Evolutionary conservation across 31 red algal genomes (phyloP), one percentile per base, ranked within the genome.

Genomic region (Endocladia muricata): DNA sequence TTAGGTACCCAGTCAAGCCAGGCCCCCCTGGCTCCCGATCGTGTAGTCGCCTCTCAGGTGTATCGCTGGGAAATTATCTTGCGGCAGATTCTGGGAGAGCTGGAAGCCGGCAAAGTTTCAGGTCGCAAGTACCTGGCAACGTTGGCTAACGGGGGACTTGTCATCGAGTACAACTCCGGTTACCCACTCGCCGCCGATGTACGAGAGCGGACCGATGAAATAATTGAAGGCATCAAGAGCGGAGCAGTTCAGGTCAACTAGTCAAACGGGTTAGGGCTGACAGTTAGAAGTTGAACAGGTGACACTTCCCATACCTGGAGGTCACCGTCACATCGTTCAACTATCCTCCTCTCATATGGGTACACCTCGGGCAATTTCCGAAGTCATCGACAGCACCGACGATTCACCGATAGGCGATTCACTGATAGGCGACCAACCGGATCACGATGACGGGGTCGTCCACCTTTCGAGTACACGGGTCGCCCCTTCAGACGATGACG

Each of bases 41-140:
- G 11, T 23, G 25, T 28, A 11, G 60, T 64, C 11, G 60, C 60
- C 13, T 64, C 60, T 11, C 60, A 64, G 60, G 60, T 64, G n/a
- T 64, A 64, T 23, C 60, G 25, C 60, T 64, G 60, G 60, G 60
- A 64, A 11, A 23, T 64, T 17, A 23, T 64, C 15, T 23, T 64
- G 15, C 15, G 11, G 11, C 15, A 64, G 17, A 64, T 64, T 11
- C 11, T 64, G 15, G 26, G 11, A 11, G 11, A 64, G n/a, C 13
- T 64, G 15, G 60, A 64, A 11, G 26, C 11, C 60, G 60, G 60
- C 26, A 30, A 11, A 30, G 15, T 64, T 23, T 11, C 15, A 17
- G 60, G 60, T 23, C 15, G 26, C 11, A 28, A 11, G 15, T 22
- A 22, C 17, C 17, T 28, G n/a, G 17, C 26, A 11, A 64, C 60